Base-by-base conservation (phyloP, 495 filamentous ascomycete species). In the Annulohypoxylon stygium region DNA sequence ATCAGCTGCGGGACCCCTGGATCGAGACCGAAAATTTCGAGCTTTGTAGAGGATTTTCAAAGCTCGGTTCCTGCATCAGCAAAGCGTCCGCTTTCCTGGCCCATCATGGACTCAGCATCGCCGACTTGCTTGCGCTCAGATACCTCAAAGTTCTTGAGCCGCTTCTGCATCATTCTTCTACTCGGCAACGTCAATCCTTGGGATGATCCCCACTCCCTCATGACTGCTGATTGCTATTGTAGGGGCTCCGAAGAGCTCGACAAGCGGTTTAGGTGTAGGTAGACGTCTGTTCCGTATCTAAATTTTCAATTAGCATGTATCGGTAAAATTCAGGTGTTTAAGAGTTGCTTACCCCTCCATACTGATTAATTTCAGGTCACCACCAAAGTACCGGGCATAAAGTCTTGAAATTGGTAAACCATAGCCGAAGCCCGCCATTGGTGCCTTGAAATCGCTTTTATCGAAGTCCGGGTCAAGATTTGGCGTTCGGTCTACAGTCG, bases 371-470 rank as follows among this genome's bases (percentile, higher is more conserved):
- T 98, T 98, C 71, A 99, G 80, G 80, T 99, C 96, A 47, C 96
- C 96, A 37, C 96, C 96, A 79, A 99, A 99, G 82, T 99, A 99
- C 67, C 96, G 86, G 61, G 96, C 97, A 79, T 99, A 99, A 43
- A 99, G 85, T 74, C 96, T 86, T 78, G 91, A 94, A 71, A 99
- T 97, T 0, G 96, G 96, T 69, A 99, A 78, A 14, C 96, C 96
- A 76, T 99, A 99, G 18, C 96, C 96, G 77, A 99, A 99, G 1
- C 96, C 96, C 55, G 96, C 96, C 96, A 99, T 99, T 2, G 96
- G 96, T 14, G 96, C 96, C 81, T 99, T 99, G 86, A 99, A 99
- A 81, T 99, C 96, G 81, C 92, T 97, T 84, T 98, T 97, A 82
- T 99, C 95, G 81, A 98, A 98, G 79, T 98, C 95, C 11, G 96